These are phyloP conservation scores for Hyaloscypha bicolor DNA, from an alignment of 495 filamentous ascomycete genomes.

Conservation along the genomic window DNA sequence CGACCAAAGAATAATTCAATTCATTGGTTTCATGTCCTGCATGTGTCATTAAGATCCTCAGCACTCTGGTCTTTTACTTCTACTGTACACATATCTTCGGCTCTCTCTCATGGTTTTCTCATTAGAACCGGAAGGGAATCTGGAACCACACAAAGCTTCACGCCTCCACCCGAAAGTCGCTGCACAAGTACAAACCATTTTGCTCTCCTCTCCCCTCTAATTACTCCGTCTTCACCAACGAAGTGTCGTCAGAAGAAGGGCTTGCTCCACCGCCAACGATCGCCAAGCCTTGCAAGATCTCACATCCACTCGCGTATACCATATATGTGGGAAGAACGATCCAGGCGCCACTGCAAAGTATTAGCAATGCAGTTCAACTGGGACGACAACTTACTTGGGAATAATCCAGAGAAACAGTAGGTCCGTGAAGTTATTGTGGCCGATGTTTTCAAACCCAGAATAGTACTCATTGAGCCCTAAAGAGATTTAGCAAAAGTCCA, in stretches of 20 bases:
- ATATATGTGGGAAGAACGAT: slow-evolving; percentile 72
- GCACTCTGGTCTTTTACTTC: too few species aligned
- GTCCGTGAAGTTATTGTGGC: slow-evolving; percentile 64
- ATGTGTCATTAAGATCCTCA: too few species aligned
- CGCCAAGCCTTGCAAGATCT: slow-evolving; percentile 71
- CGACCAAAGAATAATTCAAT: too few species aligned
- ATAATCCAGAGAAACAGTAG: slow-evolving; percentile 74
- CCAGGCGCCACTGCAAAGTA: slow-evolving; percentile 68
- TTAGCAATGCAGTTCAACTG: slow-evolving; percentile 16
- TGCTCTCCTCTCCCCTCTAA: neutral
- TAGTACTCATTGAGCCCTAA: slow-evolving; percentile 77
- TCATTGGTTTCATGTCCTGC: too few species aligned
- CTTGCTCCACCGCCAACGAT: slow-evolving; percentile 38
- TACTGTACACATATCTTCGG: too few species aligned
- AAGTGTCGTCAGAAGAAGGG: slow-evolving; percentile 24
- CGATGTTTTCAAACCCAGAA: slow-evolving; percentile 77
- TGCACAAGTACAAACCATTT: neutral
- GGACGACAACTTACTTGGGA: slow-evolving; percentile 65
- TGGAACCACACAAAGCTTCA: neutral
- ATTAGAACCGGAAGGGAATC: too few species aligned
- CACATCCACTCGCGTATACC: slow-evolving; percentile 65
- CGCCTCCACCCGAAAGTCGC: neutral
- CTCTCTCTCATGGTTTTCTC: too few species aligned
- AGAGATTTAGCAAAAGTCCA: slow-evolving; percentile 2
- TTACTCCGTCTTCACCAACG: slow-evolving; percentile 36